A percentile compares a stretch with the other conserved stretches of the same genome.
These are phyloP conservation scores for Podosphaera fusca DNA, from an alignment of 2,329 filamentous ascomycete genomes.

Conservation along the genomic window DNA sequence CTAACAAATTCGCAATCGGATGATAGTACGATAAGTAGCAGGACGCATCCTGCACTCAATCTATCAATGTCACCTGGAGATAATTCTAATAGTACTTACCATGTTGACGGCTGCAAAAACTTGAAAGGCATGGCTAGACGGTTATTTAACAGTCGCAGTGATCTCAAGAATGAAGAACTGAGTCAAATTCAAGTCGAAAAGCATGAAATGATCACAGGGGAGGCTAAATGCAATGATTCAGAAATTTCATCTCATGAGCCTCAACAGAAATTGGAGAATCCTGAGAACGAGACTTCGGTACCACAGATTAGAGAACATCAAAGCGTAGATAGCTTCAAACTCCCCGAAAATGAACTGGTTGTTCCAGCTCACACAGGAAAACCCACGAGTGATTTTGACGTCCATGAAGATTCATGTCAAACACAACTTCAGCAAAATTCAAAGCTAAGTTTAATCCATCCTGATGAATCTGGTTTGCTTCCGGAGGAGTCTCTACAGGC, in stretches of 20 bases:
- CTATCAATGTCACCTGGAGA: background rate
- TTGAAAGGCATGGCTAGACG: constrained; percentile 19
- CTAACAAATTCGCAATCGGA: no score
- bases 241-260: constrained; percentile 26
- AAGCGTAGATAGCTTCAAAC: constrained; percentile 4
- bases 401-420: constrained; percentile 21
- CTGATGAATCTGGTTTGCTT: constrained; percentile 37
- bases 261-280: constrained; percentile 32
- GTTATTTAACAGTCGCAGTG: constrained; percentile 53
- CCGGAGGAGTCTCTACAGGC: constrained; percentile 42
- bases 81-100: constrained; percentile 2
- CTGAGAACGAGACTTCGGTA: constrained; percentile 17
- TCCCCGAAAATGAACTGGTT: constrained; percentile 16
- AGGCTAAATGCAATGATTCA: constrained; percentile 31
- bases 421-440: constrained; percentile 13
- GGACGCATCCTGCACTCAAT: constrained; percentile 13
- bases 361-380: constrained; percentile 14
- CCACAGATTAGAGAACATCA: constrained; percentile 3
- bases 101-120: constrained; percentile 1
- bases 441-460: constrained; percentile 6
- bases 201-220: constrained; percentile 40
- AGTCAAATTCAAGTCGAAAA: constrained; percentile 64
- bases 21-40: constrained; percentile 8
- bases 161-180: constrained; percentile 62
- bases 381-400: background rate